Base-by-base conservation (phyloP, 768 basidiomycete genomes). In the Mycena vulgaris region DNA sequence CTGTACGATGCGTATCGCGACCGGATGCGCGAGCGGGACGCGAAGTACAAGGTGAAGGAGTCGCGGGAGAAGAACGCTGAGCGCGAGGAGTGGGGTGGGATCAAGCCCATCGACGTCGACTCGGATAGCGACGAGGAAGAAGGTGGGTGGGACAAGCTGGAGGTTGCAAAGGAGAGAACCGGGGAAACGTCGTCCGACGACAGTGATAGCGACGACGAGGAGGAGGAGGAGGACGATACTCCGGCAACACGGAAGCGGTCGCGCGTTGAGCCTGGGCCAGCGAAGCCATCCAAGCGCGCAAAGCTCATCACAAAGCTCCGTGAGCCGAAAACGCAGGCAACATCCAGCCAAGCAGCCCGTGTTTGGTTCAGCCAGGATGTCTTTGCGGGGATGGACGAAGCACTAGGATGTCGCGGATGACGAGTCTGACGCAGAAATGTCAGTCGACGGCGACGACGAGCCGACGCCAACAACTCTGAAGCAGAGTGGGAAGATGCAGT, bases 291-390 rank as follows among this genome's bases (percentile, higher is more conserved):
- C 39, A 92, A 92, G 78, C 89, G 88, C 58, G 78, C 81, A 23
- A 86, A 88, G 47, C 81, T 93, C 17, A 77, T 89, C 40, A 84
- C 86, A 3, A 83, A 86, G 35, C 82, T 89, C 37, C 83, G 84
- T 25, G 80, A 78, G 39, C 81, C 84, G 0, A 77, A 80, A 68
- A 63, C 74, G 21, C 70, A 79, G 23, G 74, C 77, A 1, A 77
- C 81, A 17, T 76, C 77, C 16, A 90, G 87, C 74, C 87, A 87
- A 52, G 86, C 91, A 51, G 89, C 96, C 2, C 88, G 92, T 74
- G 79, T 98, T n/a, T 99, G 98, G 98, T 99, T 98, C 82, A 92
- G 93, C 72, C 97, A 98, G 80, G 93, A 93, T 58, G 81, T 98
- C 49, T 99, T 99, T 85, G 87, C 90, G 57, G 92, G 88, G 27